Evolutionary conservation across 2,329 filamentous ascomycete genomes (phyloP).

Genomic region (Cadophora sp.): DNA sequence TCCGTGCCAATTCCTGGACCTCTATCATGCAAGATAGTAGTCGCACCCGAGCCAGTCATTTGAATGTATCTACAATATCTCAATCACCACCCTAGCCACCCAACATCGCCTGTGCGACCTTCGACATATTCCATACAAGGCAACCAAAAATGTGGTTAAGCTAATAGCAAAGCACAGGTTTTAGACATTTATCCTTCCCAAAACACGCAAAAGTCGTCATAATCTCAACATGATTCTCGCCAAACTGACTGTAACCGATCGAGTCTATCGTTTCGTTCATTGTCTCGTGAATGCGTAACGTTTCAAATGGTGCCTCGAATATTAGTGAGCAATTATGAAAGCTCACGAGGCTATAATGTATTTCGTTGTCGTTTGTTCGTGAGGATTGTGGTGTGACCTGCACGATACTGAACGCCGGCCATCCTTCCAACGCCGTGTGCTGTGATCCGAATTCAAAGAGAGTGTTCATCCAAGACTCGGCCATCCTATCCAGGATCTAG

Average conservation of each 20-base stretch:
- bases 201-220: conserved; percentile 24
- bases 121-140: conserved; percentile 32
- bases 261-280: conserved; percentile 37
- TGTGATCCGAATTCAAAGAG: conserved; percentile 34
- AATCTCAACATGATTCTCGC: conserved; percentile 32
- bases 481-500: conserved; percentile 45
- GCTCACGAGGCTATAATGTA: conserved; percentile 32
- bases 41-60: conserved; percentile 12
- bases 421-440: conserved; percentile 40
- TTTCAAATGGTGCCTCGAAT: conserved; percentile 27
- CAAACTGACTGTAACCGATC: conserved; percentile 23
- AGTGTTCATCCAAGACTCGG: conserved; percentile 22
- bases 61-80: conserved; percentile 16
- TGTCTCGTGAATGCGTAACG: conserved; percentile 44
- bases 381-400: conserved; percentile 20
- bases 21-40: conserved; percentile 3
- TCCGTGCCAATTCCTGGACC: neutral
- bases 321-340: conserved; percentile 37
- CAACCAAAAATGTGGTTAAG: conserved; percentile 34
- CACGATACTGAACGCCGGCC: conserved; percentile 31
- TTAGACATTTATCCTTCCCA: conserved; percentile 20
- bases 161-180: conserved; percentile 32
- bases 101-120: conserved; percentile 24
- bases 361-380: conserved; percentile 33
- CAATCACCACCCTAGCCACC: neutral